phyloP scores from a whole-genome alignment of 495 filamentous ascomycete species.

The Delitschia confertaspora region DNA sequence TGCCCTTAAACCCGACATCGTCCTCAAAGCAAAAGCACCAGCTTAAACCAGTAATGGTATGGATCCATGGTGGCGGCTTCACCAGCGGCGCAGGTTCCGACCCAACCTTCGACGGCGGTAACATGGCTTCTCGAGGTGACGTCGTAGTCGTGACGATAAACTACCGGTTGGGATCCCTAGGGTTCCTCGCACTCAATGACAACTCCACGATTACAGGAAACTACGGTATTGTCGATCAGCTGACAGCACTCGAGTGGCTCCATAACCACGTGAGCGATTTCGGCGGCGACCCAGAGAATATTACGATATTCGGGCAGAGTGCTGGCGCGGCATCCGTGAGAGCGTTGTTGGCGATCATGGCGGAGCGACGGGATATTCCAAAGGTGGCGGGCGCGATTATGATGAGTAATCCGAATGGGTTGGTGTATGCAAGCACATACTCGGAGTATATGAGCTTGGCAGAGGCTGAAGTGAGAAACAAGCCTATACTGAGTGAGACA shows the following conservation, averaged over 20 bases:
- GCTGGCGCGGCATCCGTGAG: conserved; percentile 47
- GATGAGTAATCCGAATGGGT: conserved; percentile 43
- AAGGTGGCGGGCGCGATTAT: conserved; percentile 45
- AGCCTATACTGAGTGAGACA: conserved; percentile 35
- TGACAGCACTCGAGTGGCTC: conserved; percentile 30
- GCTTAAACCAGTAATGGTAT: conserved; percentile 44
- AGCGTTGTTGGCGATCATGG: conserved; percentile 45
- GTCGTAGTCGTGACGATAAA: conserved; percentile 45
- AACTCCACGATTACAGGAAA: conserved; percentile 42
- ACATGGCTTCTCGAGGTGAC: conserved; percentile 42
- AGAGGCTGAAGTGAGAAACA: conserved; percentile 36
- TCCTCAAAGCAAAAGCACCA: conserved; percentile 3
- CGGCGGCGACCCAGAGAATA: conserved; percentile 27
- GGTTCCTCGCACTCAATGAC: conserved; percentile 34
- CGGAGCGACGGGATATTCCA: conserved; percentile 36
- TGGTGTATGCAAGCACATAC: conserved; percentile 35
- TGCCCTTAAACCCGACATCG: conserved; percentile 34
- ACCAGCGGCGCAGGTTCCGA: conserved; percentile 26
- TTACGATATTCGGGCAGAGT: conserved; percentile 44
- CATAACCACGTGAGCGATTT: conserved; percentile 27
- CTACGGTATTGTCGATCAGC: conserved; percentile 44
- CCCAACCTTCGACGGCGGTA: conserved; percentile 40
- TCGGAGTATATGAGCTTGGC: conserved; percentile 42
- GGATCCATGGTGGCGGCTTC: conserved; percentile 33
- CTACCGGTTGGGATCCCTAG: conserved; percentile 39